Percentiles rank a stretch among this genome's conserved stretches.
Evolutionary conservation across 2,329 filamentous ascomycete species (phyloP).

Genomic region (Coleophoma eucalyptorum): DNA sequence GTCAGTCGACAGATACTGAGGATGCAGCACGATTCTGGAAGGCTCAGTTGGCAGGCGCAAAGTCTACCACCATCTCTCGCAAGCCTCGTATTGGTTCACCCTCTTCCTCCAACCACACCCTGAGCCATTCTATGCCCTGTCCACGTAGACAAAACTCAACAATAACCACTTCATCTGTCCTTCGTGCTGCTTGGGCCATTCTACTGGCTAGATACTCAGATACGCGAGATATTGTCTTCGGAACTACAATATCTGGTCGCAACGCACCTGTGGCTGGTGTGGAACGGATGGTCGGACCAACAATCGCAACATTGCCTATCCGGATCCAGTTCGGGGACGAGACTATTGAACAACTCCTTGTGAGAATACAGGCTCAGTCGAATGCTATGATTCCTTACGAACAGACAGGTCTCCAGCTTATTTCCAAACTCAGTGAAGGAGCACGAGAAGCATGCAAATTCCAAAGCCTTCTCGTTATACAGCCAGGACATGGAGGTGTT

Average conservation of each 20-base stretch:
- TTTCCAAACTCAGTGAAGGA: slow-evolving; percentile 5
- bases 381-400: slow-evolving; percentile 36
- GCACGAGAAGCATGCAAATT: slow-evolving; percentile 7
- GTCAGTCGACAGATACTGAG: too few relatives aligned
- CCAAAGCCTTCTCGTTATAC: slow-evolving; percentile 9
- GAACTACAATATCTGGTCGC: slow-evolving; percentile 36
- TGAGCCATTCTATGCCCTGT: background rate
- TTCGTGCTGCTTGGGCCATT: background rate
- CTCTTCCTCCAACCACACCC: too few relatives aligned
- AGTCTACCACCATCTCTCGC: too few relatives aligned
- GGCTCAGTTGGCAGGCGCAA: too few relatives aligned
- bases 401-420: slow-evolving; percentile 9
- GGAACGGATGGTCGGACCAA: slow-evolving; percentile 37
- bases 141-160: background rate
- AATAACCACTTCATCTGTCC: background rate
- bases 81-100: too few relatives aligned
- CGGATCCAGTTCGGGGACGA: slow-evolving; percentile 27
- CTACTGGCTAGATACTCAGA: slow-evolving; percentile 23
- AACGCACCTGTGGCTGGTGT: slow-evolving; percentile 31
- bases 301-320: slow-evolving; percentile 38
- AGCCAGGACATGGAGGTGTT: slow-evolving; percentile 1
- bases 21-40: too few relatives aligned
- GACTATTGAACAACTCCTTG: slow-evolving; percentile 31
- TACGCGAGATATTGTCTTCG: slow-evolving; percentile 33
- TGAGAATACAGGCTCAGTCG: slow-evolving; percentile 42